Evolutionary conservation across 169 alveolate genomes (phyloP).

Genomic region (Eimeria tenella): DNA sequence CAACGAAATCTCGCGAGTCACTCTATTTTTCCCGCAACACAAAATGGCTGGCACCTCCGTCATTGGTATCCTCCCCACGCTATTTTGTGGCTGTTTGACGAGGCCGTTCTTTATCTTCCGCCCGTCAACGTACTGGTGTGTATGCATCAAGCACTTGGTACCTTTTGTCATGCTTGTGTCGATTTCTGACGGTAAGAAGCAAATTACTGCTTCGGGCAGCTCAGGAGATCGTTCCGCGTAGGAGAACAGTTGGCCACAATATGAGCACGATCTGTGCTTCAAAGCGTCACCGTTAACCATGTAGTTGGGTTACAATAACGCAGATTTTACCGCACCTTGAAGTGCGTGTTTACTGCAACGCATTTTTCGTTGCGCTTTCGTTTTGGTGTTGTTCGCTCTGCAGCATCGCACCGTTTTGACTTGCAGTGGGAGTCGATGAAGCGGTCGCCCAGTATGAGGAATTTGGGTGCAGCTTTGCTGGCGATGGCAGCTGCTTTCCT

Average conservation of each 20-base stretch:
- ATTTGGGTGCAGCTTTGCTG: conserved; percentile 50
- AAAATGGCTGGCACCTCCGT: conserved; percentile 10
- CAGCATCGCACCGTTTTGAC: conserved; percentile 48
- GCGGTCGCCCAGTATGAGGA: conserved; percentile 65
- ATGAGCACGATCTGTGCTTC: too few species aligned
- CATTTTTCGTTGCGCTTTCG: too few species aligned
- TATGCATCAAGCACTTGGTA: conserved; percentile 64
- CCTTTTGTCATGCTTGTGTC: conserved; percentile 68
- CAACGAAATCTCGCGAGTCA: conserved; percentile 56
- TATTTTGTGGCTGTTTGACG: conserved; percentile 51
- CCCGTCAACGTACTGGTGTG: conserved; percentile 67
- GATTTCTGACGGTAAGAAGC: conserved; percentile 50
- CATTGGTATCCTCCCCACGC: conserved; percentile 28
- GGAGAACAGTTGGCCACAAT: too few species aligned
- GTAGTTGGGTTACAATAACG: too few species aligned
- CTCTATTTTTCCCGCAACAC: conserved; percentile 61
- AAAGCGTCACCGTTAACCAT: too few species aligned
- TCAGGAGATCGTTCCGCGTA: too few species aligned
- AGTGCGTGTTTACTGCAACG: too few species aligned
- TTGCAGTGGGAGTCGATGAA: conserved; percentile 40
- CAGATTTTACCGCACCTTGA: too few species aligned
- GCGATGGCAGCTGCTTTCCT: conserved; percentile 33
- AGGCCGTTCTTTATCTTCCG: conserved; percentile 58
- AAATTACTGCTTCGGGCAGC: background rate
- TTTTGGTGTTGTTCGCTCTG: background rate